A percentile compares a stretch with the other conserved stretches of the same genome.
phyloP scores from a whole-genome alignment of 2,329 filamentous ascomycete genomes.

The Beauveria medogensis region DNA sequence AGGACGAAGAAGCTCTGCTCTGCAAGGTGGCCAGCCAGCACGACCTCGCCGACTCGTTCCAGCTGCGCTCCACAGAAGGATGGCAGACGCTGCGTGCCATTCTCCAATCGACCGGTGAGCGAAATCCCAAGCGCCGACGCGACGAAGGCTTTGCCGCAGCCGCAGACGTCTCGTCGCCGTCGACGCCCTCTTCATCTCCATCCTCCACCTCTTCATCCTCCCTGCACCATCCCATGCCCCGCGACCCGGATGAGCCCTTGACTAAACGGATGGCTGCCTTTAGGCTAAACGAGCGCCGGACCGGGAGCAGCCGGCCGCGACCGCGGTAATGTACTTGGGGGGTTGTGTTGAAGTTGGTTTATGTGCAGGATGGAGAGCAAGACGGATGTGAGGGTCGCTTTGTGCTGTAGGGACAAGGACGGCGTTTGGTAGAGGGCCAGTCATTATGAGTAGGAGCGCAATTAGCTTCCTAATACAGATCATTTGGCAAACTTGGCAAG shows the following conservation, averaged over 20 bases:
- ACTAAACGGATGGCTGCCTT: conserved; percentile 60
- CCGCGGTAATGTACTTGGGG: not conserved
- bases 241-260: conserved; percentile 42
- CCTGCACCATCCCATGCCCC: conserved; percentile 18
- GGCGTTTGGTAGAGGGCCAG: conserved; percentile 3
- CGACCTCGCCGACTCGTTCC: conserved; percentile 71
- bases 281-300: conserved; percentile 45
- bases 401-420: not conserved
- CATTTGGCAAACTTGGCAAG: not conserved
- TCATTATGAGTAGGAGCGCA: not conserved
- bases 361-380: not conserved
- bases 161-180: conserved; percentile 15
- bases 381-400: not conserved
- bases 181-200: conserved; percentile 12
- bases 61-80: conserved; percentile 77
- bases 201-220: conserved; percentile 19
- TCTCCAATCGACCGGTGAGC: conserved; percentile 95
- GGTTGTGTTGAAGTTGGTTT: not conserved
- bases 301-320: not conserved
- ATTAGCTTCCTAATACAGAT: not conserved
- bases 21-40: conserved; percentile 77
- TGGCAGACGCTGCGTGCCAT: conserved; percentile 94
- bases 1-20: conserved; percentile 86
- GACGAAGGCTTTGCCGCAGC: conserved; percentile 22
- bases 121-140: conserved; percentile 67